A percentile compares a stretch with the other conserved stretches of the same genome.
phyloP scores from a whole-genome alignment of 192 early-diverging fungal genomes.

The Lunasporangiospora selenospora region DNA sequence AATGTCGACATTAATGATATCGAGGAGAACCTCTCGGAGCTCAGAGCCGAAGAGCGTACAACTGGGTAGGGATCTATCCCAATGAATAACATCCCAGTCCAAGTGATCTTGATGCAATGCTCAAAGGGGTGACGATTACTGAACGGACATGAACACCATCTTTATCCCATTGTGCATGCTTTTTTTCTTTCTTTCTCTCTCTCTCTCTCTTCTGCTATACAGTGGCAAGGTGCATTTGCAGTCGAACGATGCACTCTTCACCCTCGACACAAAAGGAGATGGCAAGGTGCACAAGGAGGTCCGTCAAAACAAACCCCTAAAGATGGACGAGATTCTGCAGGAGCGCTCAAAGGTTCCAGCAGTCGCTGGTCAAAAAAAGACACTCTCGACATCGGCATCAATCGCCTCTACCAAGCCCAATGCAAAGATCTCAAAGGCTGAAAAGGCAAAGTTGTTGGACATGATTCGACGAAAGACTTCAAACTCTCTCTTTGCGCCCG shows the following conservation, averaged over 20 bases:
- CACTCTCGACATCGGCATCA: constrained; percentile 3
- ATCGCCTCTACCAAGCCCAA: constrained; percentile 12
- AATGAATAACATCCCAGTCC: not conserved
- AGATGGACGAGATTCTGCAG: constrained; percentile 86
- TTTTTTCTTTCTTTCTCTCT: constrained; percentile 14
- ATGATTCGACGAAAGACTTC: constrained; percentile 38
- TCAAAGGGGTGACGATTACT: constrained; percentile 24
- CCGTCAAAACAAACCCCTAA: constrained; percentile 62
- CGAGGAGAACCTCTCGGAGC: constrained; percentile 75
- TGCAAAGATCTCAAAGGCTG: constrained; percentile 41
- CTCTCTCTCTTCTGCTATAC: constrained; percentile 21
- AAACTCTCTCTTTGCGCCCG: constrained; percentile 23
- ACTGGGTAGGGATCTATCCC: constrained; percentile 57
- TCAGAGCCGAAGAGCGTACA: constrained; percentile 76
- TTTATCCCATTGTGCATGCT: too few relatives aligned
- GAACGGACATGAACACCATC: too few relatives aligned
- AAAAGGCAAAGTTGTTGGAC: constrained; percentile 30
- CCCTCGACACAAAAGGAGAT: constrained; percentile 73
- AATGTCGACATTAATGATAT: constrained; percentile 86
- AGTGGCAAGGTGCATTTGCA: constrained; percentile 61
- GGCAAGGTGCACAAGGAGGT: constrained; percentile 51
- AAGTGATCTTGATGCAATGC: not conserved
- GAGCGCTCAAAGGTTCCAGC: constrained; percentile 71
- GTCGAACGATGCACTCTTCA: constrained; percentile 67
- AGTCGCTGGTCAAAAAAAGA: constrained; percentile 36